Percentiles rank a stretch among this genome's conserved stretches.
phyloP scores from a whole-genome alignment of 2,329 filamentous ascomycete species.

The Purpureocillium lavendulum region DNA sequence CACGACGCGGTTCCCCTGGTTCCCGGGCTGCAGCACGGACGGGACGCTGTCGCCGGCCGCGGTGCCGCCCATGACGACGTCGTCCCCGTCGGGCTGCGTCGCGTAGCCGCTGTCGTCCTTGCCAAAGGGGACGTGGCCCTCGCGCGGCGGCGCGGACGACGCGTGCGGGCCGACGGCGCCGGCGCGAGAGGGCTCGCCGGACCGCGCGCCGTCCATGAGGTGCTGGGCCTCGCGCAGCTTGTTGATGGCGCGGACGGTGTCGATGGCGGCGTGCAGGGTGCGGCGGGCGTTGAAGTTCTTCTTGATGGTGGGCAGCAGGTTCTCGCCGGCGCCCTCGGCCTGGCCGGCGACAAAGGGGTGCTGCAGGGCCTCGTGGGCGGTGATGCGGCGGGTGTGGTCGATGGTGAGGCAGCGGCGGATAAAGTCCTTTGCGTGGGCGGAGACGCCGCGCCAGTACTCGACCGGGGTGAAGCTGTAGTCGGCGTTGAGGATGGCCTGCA shows the following conservation, averaged over 20 bases:
- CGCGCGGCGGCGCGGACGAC: constrained; percentile 16
- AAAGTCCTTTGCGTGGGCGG: constrained; percentile 78
- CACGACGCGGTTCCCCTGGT: constrained; percentile 46
- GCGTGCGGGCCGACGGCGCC: constrained; percentile 11
- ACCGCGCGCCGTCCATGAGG: constrained; percentile 52
- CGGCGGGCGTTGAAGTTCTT: constrained; percentile 67
- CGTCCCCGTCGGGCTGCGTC: constrained; percentile 29
- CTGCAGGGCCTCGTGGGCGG: constrained; percentile 69
- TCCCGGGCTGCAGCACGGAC: constrained; percentile 44
- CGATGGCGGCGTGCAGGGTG: constrained; percentile 62
- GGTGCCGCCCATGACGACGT: constrained; percentile 42
- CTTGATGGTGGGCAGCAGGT: constrained; percentile 60
- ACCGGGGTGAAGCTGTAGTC: constrained; percentile 92
- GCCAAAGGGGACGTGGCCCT: constrained; percentile 32
- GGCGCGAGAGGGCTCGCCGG: constrained; percentile 38
- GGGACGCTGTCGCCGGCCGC: constrained; percentile 28
- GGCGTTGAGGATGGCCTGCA: constrained; percentile 95
- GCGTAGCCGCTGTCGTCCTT: constrained; percentile 42
- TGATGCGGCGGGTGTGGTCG: constrained; percentile 80
- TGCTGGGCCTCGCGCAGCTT: constrained; percentile 58
- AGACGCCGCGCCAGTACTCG: constrained; percentile 96
- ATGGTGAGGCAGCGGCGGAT: constrained; percentile 88
- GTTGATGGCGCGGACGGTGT: constrained; percentile 63
- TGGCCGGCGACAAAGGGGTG: constrained; percentile 56
- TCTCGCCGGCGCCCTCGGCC: constrained; percentile 44